phyloP scores from a whole-genome alignment of 176 grass and related monocot genomes.

The Melocanna baccifera region DNA sequence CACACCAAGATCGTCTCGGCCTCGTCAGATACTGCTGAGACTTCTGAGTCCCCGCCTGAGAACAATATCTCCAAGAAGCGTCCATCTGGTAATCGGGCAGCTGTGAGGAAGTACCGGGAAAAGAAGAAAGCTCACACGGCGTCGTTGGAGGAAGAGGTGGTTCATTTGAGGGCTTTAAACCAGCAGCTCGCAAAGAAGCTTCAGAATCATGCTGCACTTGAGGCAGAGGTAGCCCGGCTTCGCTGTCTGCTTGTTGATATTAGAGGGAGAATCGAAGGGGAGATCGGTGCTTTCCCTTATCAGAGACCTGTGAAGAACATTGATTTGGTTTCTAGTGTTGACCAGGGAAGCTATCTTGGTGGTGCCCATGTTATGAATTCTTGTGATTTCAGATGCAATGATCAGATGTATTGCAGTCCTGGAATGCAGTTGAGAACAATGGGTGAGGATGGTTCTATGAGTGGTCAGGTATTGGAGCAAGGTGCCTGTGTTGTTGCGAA shows the following conservation, averaged over 20 bases:
- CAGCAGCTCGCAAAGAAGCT: conserved; percentile 62
- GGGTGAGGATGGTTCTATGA: conserved; percentile 12
- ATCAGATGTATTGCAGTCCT: conserved; percentile 71
- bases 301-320: conserved; percentile 48
- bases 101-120: conserved; percentile 70
- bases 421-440: conserved; percentile 45
- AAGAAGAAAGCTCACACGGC: conserved; percentile 71
- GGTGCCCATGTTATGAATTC: conserved; percentile 60
- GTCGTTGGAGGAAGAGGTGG: conserved; percentile 54
- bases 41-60: conserved; percentile 29
- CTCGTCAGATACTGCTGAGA: conserved; percentile 29
- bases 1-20: conserved; percentile 66
- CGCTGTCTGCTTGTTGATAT: conserved; percentile 68
- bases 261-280: conserved; percentile 71
- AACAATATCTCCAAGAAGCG: conserved; percentile 46
- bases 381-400: conserved; percentile 76
- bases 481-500: conserved; percentile 46
- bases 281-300: conserved; percentile 84
- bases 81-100: conserved; percentile 48
- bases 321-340: conserved; percentile 16
- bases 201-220: conserved; percentile 51
- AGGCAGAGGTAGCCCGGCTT: conserved; percentile 57
- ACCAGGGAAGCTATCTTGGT: conserved; percentile 32
- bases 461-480: conserved; percentile 41
- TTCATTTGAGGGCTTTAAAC: conserved; percentile 42